These are phyloP conservation scores for Rhynchospora tenuis DNA, from an alignment of 176 grass and related monocot species.

Conservation along the genomic window DNA sequence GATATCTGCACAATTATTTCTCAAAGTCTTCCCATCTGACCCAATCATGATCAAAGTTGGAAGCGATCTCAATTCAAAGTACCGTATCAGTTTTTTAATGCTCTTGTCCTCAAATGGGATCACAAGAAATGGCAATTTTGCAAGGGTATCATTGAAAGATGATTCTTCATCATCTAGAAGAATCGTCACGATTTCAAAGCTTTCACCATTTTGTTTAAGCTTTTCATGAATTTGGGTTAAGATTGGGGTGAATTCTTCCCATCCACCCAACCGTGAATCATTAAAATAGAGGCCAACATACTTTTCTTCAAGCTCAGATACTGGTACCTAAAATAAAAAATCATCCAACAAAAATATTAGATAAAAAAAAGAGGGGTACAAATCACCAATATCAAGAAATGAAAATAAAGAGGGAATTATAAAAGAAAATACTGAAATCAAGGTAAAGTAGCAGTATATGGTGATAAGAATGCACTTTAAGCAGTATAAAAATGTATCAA, in stretches of 20 bases:
- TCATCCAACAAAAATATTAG: background rate
- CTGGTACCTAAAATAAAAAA: constrained; percentile 41
- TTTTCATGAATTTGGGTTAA: constrained; percentile 59
- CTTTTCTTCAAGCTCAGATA: constrained; percentile 72
- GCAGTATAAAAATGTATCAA: background rate
- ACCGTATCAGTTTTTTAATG: constrained; percentile 47
- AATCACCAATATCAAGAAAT: background rate
- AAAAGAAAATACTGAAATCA: background rate
- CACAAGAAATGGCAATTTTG: constrained; percentile 68
- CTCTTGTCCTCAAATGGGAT: constrained; percentile 61
- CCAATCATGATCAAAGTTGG: constrained; percentile 73
- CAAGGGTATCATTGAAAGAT: constrained; percentile 38
- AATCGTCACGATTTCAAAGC: constrained; percentile 71
- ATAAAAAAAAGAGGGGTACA: background rate
- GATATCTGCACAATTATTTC: constrained; percentile 41
- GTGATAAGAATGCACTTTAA: too few relatives aligned
- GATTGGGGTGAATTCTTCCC: constrained; percentile 42
- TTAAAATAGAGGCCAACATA: constrained; percentile 65
- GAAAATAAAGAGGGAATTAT: background rate
- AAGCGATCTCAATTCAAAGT: constrained; percentile 55
- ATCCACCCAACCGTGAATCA: background rate
- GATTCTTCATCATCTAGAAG: constrained; percentile 50
- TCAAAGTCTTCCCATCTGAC: constrained; percentile 72
- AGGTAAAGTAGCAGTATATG: background rate
- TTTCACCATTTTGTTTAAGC: constrained; percentile 72